phyloP scores from a whole-genome alignment of 2,329 filamentous ascomycete genomes.

The Fusarium chuoi region DNA sequence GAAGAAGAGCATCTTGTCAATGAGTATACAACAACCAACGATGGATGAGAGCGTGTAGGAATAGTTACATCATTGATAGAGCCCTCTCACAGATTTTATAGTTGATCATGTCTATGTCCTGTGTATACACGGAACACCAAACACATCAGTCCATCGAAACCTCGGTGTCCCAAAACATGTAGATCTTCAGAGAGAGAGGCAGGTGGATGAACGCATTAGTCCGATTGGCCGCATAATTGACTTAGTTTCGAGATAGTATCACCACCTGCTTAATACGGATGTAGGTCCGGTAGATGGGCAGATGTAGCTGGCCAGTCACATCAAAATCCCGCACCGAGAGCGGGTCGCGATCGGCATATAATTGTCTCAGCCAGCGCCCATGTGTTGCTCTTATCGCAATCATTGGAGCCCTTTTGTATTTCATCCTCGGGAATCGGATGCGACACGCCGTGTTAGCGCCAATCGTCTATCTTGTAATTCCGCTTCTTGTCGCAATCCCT shows the following conservation, averaged over 20 bases:
- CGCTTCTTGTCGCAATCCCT: neutral
- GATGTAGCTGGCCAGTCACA: conserved; percentile 19
- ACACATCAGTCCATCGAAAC: neutral
- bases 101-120: neutral
- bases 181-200: neutral
- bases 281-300: conserved; percentile 13
- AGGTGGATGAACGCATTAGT: conserved; percentile 15
- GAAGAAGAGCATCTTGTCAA: conserved; percentile 37
- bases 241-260: conserved; percentile 4
- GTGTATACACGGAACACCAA: neutral
- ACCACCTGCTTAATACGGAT: conserved; percentile 37
- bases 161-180: conserved; percentile 17
- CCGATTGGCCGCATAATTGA: conserved; percentile 19
- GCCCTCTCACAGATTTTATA: neutral
- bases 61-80: neutral
- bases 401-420: conserved; percentile 11
- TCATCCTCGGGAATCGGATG: neutral
- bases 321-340: conserved; percentile 6
- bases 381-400: conserved; percentile 29
- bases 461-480: conserved; percentile 1
- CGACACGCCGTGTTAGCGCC: neutral
- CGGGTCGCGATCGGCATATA: conserved; percentile 32
- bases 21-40: neutral
- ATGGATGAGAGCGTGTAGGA: neutral
- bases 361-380: conserved; percentile 26